Conservation (phyloP, 441 rosid genomes). For the Erodium moschatum region DNA sequence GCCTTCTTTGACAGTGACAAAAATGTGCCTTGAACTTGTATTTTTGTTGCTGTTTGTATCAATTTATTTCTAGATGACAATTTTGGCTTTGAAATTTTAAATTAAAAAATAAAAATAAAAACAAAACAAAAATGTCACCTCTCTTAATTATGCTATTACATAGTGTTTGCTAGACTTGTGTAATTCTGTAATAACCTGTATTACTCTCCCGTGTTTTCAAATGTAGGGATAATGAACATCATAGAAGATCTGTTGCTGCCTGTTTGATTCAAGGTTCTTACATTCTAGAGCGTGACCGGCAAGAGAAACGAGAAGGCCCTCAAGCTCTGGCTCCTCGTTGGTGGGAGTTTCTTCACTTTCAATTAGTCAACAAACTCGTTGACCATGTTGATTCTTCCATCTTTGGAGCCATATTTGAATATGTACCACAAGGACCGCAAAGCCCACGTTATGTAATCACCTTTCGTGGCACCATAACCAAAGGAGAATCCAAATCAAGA, state of each 20-base stretch:
- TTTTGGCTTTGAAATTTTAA: too few relatives aligned
- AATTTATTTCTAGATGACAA: too few relatives aligned
- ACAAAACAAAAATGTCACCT: too few relatives aligned
- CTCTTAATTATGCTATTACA: too few relatives aligned
- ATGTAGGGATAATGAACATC: slow-evolving; percentile 58
- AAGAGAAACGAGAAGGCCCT: slow-evolving; percentile 52
- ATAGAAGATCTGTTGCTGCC: slow-evolving; percentile 65
- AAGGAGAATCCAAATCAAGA: slow-evolving; percentile 57
- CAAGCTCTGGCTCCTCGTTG: slow-evolving; percentile 66
- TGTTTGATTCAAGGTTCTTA: slow-evolving; percentile 76
- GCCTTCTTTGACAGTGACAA: too few relatives aligned
- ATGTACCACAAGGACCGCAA: slow-evolving; percentile 32
- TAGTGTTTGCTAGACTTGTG: neutral
- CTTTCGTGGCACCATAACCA: slow-evolving; percentile 73
- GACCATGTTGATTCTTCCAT: slow-evolving; percentile 70
- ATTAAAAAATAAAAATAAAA: too few relatives aligned
- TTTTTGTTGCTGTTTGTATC: too few relatives aligned
- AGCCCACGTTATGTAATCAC: slow-evolving; percentile 63
- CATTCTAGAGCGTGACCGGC: slow-evolving; percentile 81
- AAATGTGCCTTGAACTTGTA: too few relatives aligned
- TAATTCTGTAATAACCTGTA: neutral
- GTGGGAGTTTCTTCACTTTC: slow-evolving; percentile 81
- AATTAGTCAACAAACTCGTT: slow-evolving; percentile 46
- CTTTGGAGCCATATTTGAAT: slow-evolving; percentile 78
- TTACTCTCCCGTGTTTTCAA: neutral